Percentiles rank a stretch among this genome's conserved stretches.
Evolutionary conservation across 345 rosid species (phyloP).

Genomic region (Lumnitzera littorea): DNA sequence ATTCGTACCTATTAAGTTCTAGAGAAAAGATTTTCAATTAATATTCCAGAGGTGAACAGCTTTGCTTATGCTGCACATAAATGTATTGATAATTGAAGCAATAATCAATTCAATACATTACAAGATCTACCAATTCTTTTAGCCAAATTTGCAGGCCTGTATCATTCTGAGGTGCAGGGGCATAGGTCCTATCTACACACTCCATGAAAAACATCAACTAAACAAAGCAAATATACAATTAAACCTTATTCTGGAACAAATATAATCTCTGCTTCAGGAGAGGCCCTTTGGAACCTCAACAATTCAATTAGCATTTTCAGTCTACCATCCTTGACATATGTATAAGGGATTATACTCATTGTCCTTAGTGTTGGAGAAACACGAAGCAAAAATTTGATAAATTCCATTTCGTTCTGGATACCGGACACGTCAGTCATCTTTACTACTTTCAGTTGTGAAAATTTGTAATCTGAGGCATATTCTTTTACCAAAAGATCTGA

Average conservation of each 20-base stretch:
- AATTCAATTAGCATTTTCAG: conserved; percentile 65
- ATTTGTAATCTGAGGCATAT: conserved; percentile 40
- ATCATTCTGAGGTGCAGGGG: not conserved
- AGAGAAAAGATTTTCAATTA: too few species aligned
- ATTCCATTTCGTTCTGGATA: conserved; percentile 71
- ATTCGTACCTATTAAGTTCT: too few species aligned
- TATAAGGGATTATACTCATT: conserved; percentile 48
- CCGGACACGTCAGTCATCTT: conserved; percentile 71
- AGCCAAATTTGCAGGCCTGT: too few species aligned
- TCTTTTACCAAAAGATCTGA: conserved; percentile 52
- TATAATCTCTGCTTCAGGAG: conserved; percentile 57
- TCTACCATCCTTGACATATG: conserved; percentile 39
- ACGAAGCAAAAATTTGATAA: conserved; percentile 65
- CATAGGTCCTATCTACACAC: not conserved
- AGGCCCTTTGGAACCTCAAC: conserved; percentile 66
- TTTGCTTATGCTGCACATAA: too few species aligned
- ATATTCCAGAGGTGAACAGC: too few species aligned
- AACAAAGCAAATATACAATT: not conserved
- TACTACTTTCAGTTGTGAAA: conserved; percentile 44
- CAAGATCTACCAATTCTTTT: too few species aligned
- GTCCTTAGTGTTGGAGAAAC: conserved; percentile 59
- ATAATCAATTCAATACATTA: too few species aligned
- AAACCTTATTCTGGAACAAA: conserved; percentile 47
- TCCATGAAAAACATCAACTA: not conserved
- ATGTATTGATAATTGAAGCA: too few species aligned